Base-by-base conservation (phyloP, 768 basidiomycete species). In the Mrakia frigida region DNA sequence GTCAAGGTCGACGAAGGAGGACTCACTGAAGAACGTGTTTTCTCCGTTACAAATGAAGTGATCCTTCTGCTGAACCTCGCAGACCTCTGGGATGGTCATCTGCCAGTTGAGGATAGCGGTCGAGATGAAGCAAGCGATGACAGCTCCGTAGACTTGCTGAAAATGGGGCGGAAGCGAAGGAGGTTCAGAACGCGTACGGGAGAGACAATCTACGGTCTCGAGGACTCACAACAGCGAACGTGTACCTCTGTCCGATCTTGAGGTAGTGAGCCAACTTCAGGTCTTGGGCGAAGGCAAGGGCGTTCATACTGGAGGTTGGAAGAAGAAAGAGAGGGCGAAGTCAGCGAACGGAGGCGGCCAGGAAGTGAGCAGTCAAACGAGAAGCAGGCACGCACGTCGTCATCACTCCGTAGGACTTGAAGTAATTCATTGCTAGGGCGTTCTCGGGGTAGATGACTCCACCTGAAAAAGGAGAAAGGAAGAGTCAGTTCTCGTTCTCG, bases 231-330 rank as follows among this genome's bases (percentile, higher is more conserved):
- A 53, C 56, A 28, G 9, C 56, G 41, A 95, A 94, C 87, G 92
- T 92, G 79, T 88, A 84, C 75, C 91, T 88, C 65, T 92, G 93
- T 13, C 92, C 91, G 60, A 94, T 85, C 85, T 94, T 94, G 80
- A 82, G 81, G 80, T 85, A 85, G 71, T 85, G 84, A 23, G 87
- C 88, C 16, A 88, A 82, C 84, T 95, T 95, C 80, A 94, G 85
- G 81, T 92, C 90, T 39, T 88, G 88, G 25, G 89, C 85, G 80
- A 92, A 93, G 33, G 85, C 83, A 73, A 91, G 83, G 0, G 89
- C 89, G 82, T 93, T 78, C 31, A 77, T 77, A 50, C 41, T 68
- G 37, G 21, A 39, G 39, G 33, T 7, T 31, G n/a, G n/a, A n/a
- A n/a, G 6, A 50, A 6, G 46, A 50, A 50, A 50, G 18, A 18